A percentile compares a stretch with the other conserved stretches of the same genome.
These are phyloP conservation scores for Trifolium pratense DNA, from an alignment of 306 rosid genomes.

Conservation along the genomic window DNA sequence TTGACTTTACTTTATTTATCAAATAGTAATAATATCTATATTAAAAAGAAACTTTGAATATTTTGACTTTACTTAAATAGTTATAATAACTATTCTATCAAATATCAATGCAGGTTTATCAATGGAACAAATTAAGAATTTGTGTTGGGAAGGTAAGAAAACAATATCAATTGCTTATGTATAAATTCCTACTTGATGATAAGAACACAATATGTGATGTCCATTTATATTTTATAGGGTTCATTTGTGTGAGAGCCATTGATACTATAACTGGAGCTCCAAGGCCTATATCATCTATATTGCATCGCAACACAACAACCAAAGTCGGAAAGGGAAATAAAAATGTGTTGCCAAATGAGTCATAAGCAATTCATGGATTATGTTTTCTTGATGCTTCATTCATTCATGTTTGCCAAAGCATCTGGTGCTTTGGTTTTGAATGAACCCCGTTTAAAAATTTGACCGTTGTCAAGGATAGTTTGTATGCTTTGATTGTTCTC, in stretches of 20 bases:
- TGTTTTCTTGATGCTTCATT: too few species aligned
- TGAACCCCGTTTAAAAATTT: too few species aligned
- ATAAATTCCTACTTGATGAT: neutral
- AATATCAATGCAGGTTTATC: constrained; percentile 46
- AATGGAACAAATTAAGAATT: neutral
- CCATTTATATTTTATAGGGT: constrained; percentile 45
- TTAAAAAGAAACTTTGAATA: too few species aligned
- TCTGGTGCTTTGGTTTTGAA: too few species aligned
- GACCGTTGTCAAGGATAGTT: too few species aligned
- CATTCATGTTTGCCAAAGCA: too few species aligned
- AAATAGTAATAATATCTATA: too few species aligned
- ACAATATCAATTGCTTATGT: neutral
- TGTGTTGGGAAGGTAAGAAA: constrained; percentile 56
- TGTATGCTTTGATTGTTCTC: too few species aligned
- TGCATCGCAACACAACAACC: constrained; percentile 46
- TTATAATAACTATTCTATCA: too few species aligned
- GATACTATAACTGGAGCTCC: constrained; percentile 48
- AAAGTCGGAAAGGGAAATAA: constrained; percentile 9
- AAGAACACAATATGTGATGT: neutral
- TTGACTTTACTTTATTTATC: too few species aligned
- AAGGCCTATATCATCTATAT: constrained; percentile 24
- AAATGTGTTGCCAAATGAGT: neutral
- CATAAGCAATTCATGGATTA: neutral
- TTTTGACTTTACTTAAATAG: too few species aligned
- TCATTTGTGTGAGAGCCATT: constrained; percentile 61